These are phyloP conservation scores for Linaria vulgaris DNA, from an alignment of 257 asterid genomes.

Conservation along the genomic window DNA sequence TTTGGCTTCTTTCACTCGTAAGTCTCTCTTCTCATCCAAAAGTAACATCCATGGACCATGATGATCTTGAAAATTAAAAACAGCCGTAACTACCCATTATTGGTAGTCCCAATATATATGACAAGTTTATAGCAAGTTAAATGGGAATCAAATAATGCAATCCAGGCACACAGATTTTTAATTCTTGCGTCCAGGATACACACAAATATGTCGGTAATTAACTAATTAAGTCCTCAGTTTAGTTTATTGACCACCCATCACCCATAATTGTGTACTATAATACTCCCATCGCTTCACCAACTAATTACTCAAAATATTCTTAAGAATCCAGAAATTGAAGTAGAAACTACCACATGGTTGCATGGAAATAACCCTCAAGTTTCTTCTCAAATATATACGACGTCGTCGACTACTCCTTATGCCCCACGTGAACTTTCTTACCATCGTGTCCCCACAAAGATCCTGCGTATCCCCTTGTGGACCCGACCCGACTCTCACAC, in stretches of 20 bases:
- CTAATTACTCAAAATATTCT: no score
- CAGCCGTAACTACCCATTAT: no score
- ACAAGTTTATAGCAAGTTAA: no score
- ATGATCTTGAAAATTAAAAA: no score
- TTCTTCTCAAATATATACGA: constrained; percentile 12
- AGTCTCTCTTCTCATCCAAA: no score
- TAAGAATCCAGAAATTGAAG: neutral
- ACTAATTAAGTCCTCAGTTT: constrained; percentile 21
- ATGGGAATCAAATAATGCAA: neutral
- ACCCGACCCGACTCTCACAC: constrained; percentile 37
- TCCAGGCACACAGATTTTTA: constrained; percentile 21
- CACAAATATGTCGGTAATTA: no score
- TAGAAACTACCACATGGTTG: constrained; percentile 2
- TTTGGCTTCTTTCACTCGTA: no score
- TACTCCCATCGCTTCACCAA: no score
- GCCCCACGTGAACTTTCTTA: constrained; percentile 37
- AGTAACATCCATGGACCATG: no score
- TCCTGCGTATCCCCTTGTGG: constrained; percentile 39
- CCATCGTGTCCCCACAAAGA: constrained; percentile 40
- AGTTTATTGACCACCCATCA: constrained; percentile 11
- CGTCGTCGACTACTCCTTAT: constrained; percentile 29
- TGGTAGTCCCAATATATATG: no score
- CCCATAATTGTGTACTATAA: neutral
- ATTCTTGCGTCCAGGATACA: constrained; percentile 9
- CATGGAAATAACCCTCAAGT: constrained; percentile 15